phyloP scores from a whole-genome alignment of 352 stramenopile genomes.

The Globisporangium megalacanthum region DNA sequence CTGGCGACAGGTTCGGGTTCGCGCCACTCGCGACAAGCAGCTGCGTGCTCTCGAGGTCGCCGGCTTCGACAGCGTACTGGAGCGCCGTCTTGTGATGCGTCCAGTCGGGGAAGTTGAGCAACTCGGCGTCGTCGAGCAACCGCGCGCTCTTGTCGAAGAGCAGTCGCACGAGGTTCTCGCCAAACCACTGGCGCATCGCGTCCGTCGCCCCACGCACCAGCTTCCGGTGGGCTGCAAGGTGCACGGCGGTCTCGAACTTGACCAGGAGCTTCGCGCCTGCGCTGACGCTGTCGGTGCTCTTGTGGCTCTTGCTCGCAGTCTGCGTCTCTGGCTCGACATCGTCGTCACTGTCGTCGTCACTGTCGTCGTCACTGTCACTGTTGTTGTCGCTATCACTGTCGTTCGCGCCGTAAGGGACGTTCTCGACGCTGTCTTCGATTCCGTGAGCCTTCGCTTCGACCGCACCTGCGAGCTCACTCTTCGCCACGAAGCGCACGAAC shows the following conservation, averaged over 20 bases:
- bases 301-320: neutral
- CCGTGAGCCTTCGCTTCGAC: conserved; percentile 2
- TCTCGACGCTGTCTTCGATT: conserved; percentile 7
- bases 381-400: conserved; percentile 14
- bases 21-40: conserved; percentile 32
- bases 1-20: conserved; percentile 46
- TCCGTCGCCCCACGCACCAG: conserved; percentile 27
- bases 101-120: conserved; percentile 44
- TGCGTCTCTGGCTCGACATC: neutral
- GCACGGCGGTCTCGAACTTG: conserved; percentile 42
- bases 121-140: conserved; percentile 26
- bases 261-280: conserved; percentile 20
- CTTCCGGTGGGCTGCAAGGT: conserved; percentile 39
- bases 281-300: neutral
- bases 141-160: conserved; percentile 34
- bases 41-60: conserved; percentile 31
- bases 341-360: conserved; percentile 8
- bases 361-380: conserved; percentile 9
- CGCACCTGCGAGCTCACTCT: conserved; percentile 2
- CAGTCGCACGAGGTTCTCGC: conserved; percentile 43
- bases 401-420: conserved; percentile 6
- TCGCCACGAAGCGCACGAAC: conserved; percentile 18
- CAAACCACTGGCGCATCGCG: conserved; percentile 36
- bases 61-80: conserved; percentile 43
- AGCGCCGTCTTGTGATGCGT: conserved; percentile 51